Evolutionary conservation across 2,329 filamentous ascomycete genomes (phyloP).

Genomic region (Rhexocercosporidium sp.): DNA sequence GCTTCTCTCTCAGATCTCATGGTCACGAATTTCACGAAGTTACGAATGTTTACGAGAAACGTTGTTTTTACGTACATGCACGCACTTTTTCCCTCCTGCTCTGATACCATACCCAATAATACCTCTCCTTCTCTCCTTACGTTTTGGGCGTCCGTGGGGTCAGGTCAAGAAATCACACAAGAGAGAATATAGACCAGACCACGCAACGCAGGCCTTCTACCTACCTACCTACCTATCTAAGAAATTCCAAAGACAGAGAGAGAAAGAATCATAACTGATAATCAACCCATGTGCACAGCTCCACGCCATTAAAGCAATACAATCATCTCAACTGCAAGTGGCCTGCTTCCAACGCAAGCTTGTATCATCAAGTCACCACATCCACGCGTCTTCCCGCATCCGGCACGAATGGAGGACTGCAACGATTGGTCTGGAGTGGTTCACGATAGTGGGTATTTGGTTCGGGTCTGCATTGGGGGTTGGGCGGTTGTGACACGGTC

Average conservation of each 20-base stretch:
- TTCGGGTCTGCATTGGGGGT: neutral
- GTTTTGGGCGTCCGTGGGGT: conserved; percentile 4
- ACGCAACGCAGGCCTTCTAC: conserved; percentile 14
- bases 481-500: neutral
- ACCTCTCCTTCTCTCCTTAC: neutral
- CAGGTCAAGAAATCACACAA: neutral
- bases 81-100: conserved; percentile 21
- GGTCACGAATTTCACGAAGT: conserved; percentile 6
- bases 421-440: conserved; percentile 4
- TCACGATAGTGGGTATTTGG: conserved; percentile 1
- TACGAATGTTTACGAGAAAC: conserved; percentile 15
- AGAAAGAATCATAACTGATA: conserved; percentile 42
- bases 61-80: neutral
- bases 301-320: conserved; percentile 31
- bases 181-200: conserved; percentile 19
- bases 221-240: neutral
- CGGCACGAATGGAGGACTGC: neutral
- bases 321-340: conserved; percentile 30
- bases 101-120: neutral
- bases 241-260: neutral
- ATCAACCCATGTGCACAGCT: conserved; percentile 36
- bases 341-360: conserved; percentile 36
- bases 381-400: conserved; percentile 15
- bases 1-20: neutral
- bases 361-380: conserved; percentile 33